Evolutionary conservation across 345 rosid species (phyloP).

Genomic region (Lepidium didymum): DNA sequence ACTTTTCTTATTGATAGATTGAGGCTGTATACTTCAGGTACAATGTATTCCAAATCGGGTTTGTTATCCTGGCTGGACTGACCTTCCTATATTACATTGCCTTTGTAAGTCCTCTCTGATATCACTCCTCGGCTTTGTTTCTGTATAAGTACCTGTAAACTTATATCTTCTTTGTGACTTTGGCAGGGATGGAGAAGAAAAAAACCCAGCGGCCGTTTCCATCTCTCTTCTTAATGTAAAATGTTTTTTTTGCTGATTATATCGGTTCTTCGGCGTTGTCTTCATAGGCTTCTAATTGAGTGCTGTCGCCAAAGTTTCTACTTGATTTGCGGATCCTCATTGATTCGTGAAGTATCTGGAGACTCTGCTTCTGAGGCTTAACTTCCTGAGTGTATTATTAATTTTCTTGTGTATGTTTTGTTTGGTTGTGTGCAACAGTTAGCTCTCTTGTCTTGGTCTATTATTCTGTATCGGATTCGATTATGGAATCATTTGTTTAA

Average conservation of each 20-base stretch:
- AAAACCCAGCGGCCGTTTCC: conserved; percentile 79
- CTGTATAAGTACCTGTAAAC: neutral
- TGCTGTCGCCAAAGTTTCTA: neutral
- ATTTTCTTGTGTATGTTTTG: neutral
- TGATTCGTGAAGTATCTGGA: neutral
- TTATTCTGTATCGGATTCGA: conserved; percentile 1
- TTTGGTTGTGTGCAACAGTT: conserved; percentile 21
- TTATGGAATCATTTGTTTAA: conserved; percentile 12
- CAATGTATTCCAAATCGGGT: conserved; percentile 86
- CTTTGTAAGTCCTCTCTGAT: conserved; percentile 49
- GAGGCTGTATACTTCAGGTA: conserved; percentile 45
- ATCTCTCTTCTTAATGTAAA: conserved; percentile 48
- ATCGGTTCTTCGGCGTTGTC: neutral
- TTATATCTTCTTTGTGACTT: neutral
- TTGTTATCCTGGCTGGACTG: conserved; percentile 71
- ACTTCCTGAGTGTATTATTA: neutral
- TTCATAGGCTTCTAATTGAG: neutral
- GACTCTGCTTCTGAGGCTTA: conserved; percentile 8
- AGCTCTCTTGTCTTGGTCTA: conserved; percentile 4
- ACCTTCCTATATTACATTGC: conserved; percentile 78
- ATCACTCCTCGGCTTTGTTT: neutral
- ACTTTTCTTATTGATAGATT: neutral
- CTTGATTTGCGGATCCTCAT: conserved; percentile 6
- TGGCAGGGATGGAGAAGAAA: conserved; percentile 93
- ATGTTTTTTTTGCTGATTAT: neutral